Conservation (phyloP, 208 protist genomes). For the Acanthamoeba royreba region DNA sequence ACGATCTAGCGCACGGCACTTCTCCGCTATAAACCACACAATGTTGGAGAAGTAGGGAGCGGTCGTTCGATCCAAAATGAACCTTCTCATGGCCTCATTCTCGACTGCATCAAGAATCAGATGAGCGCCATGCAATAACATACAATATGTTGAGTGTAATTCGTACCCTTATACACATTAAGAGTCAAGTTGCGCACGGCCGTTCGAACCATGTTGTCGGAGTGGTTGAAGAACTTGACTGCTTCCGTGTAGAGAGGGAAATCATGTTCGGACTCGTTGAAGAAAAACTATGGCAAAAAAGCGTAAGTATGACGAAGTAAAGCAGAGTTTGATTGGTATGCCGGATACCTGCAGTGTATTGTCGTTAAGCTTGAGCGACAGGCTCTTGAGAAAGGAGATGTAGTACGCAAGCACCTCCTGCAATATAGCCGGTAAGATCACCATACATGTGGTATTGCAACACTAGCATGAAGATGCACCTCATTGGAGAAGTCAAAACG, state of each 20-base stretch:
- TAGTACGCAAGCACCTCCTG: constrained; percentile 86
- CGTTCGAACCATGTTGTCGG: constrained; percentile 83
- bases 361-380: constrained; percentile 83
- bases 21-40: constrained; percentile 79
- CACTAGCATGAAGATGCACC: not conserved
- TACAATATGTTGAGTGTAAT: not conserved
- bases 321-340: too few species aligned
- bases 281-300: constrained; percentile 25
- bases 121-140: not conserved
- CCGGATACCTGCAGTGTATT: constrained; percentile 86
- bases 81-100: constrained; percentile 68
- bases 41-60: constrained; percentile 85
- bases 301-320: not conserved
- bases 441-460: not conserved
- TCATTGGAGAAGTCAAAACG: constrained; percentile 87
- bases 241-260: constrained; percentile 87
- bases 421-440: not conserved
- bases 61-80: constrained; percentile 72
- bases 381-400: constrained; percentile 87
- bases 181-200: constrained; percentile 84
- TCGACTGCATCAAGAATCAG: constrained; percentile 63
- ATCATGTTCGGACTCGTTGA: constrained; percentile 67
- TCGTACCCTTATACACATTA: constrained; percentile 82
- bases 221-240: constrained; percentile 86
- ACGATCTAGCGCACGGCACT: constrained; percentile 64